Evolutionary conservation across 2,329 filamentous ascomycete species (phyloP).

Genomic region (Trichoderma pleuroti): DNA sequence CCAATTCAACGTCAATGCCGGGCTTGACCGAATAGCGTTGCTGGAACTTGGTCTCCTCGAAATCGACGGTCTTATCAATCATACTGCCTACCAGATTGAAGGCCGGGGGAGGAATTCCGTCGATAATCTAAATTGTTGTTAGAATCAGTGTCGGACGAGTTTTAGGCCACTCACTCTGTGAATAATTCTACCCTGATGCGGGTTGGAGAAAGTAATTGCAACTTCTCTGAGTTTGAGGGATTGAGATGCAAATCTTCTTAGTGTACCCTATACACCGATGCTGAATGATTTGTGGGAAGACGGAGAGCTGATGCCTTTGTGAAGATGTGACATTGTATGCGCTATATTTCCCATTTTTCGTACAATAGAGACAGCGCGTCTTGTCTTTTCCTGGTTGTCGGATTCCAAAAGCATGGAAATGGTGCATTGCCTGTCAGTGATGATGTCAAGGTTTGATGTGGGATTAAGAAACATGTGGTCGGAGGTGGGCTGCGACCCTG

Average conservation of each 20-base stretch:
- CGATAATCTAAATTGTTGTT: constrained; percentile 31
- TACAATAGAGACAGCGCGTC: constrained; percentile 57
- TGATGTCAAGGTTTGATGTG: constrained; percentile 62
- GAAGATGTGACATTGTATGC: constrained; percentile 63
- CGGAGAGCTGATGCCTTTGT: constrained; percentile 67
- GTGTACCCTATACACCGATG: constrained; percentile 68
- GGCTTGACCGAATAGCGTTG: constrained; percentile 68
- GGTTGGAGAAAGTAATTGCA: constrained; percentile 35
- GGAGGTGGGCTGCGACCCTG: constrained; percentile 72
- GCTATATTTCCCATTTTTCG: constrained; percentile 74
- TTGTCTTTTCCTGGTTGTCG: constrained; percentile 59
- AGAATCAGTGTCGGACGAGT: neutral
- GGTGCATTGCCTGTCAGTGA: constrained; percentile 67
- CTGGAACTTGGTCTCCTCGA: constrained; percentile 69
- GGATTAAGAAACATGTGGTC: constrained; percentile 82
- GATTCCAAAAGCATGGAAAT: constrained; percentile 64
- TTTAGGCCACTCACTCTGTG: constrained; percentile 41
- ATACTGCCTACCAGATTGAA: constrained; percentile 65
- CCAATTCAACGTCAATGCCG: constrained; percentile 70
- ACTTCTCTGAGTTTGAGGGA: constrained; percentile 66
- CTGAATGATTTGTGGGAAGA: constrained; percentile 51
- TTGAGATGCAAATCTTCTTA: constrained; percentile 68
- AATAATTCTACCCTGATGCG: constrained; percentile 23
- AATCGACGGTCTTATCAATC: constrained; percentile 74
- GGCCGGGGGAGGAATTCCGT: constrained; percentile 54